Base-by-base conservation (phyloP, 768 basidiomycete species). In the Podaxis sp. region DNA sequence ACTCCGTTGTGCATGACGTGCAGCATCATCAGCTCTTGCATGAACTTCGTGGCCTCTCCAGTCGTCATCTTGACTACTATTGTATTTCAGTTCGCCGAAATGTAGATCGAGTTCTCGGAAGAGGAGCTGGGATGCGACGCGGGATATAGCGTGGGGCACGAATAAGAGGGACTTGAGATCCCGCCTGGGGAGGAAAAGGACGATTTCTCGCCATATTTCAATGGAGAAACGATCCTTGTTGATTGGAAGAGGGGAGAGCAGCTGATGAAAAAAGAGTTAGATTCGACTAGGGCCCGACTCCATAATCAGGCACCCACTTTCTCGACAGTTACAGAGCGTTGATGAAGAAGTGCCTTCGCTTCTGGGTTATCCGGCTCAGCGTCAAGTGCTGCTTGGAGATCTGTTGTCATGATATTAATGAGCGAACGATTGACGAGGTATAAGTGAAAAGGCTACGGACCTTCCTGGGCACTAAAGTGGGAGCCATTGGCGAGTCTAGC, bases 141-240 rank as follows among this genome's bases (percentile, higher is more conserved):
- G 83, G 2, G 89, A 90, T 39, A 90, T 76, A 17, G 79, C 80
- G 65, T 90, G 87, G 0, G 88, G 87, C 3, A 91, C 81, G 56
- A 83, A 81, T 1, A 90, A 76, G 0, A 89, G 75, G 0, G 85
- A 80, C 68, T 84, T 87, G 56, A 90, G 82, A 70, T 91, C 89
- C 9, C 81, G 81, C 19, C 83, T 80, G 0, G 88, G 85, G 4
- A 91, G 79, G 67, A 80, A 86, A 4, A 80, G 73, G 0, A 84
- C 87, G 42, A 91, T 85, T 69, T 89, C 84, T 39, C 85, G 78
- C 89, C 89, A 91, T 57, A 90, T 84, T 73, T 91, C 89, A 5
- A 78, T 77, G 3, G 88, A 89, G 67, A 90, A 84, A 19, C 80
- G 80, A 42, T 83, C 83, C 17, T 78, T 81, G 55, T 77, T 78